phyloP scores from a whole-genome alignment of 768 basidiomycete species.

The Lentinula edodes region DNA sequence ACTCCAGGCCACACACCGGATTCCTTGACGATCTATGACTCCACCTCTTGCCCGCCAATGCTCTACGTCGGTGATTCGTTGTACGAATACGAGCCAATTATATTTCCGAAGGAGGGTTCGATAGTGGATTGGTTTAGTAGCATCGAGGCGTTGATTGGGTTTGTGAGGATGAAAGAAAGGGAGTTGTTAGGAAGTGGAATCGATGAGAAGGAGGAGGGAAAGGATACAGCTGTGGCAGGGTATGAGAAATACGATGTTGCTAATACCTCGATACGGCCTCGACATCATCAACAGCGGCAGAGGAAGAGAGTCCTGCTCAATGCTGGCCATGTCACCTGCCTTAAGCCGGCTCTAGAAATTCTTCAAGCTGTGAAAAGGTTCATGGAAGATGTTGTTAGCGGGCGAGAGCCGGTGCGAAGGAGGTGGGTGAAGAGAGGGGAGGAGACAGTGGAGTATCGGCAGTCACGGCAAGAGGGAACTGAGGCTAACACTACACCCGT shows the following conservation, averaged over 20 bases:
- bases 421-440: slow-evolving; percentile 29
- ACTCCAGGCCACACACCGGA: slow-evolving; percentile 58
- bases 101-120: slow-evolving; percentile 52
- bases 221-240: background rate
- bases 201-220: background rate
- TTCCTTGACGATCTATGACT: slow-evolving; percentile 50
- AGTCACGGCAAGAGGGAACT: slow-evolving; percentile 9
- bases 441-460: slow-evolving; percentile 37
- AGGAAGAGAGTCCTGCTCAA: slow-evolving; percentile 33
- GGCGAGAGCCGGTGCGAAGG: slow-evolving; percentile 28
- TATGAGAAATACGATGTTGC: too few relatives aligned
- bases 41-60: slow-evolving; percentile 33
- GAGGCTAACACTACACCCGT: too few relatives aligned
- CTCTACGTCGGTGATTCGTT: slow-evolving; percentile 53
- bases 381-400: slow-evolving; percentile 41
- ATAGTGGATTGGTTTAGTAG: slow-evolving; percentile 43
- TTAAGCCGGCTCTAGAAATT: slow-evolving; percentile 40
- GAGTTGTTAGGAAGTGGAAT: too few relatives aligned
- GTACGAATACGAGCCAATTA: slow-evolving; percentile 50
- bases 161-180: slow-evolving; percentile 27
- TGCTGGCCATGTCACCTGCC: slow-evolving; percentile 43
- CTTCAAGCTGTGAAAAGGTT: slow-evolving; percentile 35
- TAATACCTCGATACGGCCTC: too few relatives aligned
- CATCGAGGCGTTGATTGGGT: slow-evolving; percentile 35
- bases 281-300: background rate